These are phyloP conservation scores for Chaetomium sp. DNA, from an alignment of 2,329 filamentous ascomycete species.

Conservation along the genomic window DNA sequence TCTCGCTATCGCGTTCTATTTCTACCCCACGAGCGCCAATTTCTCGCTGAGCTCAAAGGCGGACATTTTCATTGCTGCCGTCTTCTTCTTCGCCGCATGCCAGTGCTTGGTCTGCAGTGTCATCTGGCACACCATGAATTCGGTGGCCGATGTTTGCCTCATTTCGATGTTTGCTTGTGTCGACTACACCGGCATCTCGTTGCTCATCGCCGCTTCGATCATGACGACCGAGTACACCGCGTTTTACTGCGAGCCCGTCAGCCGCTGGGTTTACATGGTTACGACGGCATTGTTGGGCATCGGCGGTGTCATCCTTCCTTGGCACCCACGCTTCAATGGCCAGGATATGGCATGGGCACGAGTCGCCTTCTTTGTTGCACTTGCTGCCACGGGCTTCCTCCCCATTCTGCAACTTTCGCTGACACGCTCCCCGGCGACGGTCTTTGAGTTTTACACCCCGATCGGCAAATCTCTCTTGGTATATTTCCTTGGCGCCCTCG, in stretches of 20 bases:
- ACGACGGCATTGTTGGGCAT: conserved; percentile 75
- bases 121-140: conserved; percentile 99
- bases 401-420: conserved; percentile 78
- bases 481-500: conserved; percentile 74
- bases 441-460: conserved; percentile 82
- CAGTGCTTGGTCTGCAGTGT: conserved; percentile 93
- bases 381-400: conserved; percentile 82
- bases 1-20: conserved; percentile 85
- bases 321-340: conserved; percentile 93
- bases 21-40: conserved; percentile 82
- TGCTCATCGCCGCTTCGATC: conserved; percentile 91
- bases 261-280: conserved; percentile 78
- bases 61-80: conserved; percentile 82
- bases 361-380: conserved; percentile 83
- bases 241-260: conserved; percentile 92
- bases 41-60: conserved; percentile 81
- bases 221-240: conserved; percentile 98
- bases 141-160: conserved; percentile 80
- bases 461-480: conserved; percentile 80
- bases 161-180: conserved; percentile 96
- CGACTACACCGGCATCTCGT: conserved; percentile 94
- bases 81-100: conserved; percentile 94
- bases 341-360: conserved; percentile 88
- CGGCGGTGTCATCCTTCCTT: conserved; percentile 84
- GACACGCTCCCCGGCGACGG: conserved; percentile 71